Evolutionary conservation across 371 early-diverging fungal species (phyloP), one percentile per base, ranked within the genome.

Genomic region (Lichtheimia ramosa): DNA sequence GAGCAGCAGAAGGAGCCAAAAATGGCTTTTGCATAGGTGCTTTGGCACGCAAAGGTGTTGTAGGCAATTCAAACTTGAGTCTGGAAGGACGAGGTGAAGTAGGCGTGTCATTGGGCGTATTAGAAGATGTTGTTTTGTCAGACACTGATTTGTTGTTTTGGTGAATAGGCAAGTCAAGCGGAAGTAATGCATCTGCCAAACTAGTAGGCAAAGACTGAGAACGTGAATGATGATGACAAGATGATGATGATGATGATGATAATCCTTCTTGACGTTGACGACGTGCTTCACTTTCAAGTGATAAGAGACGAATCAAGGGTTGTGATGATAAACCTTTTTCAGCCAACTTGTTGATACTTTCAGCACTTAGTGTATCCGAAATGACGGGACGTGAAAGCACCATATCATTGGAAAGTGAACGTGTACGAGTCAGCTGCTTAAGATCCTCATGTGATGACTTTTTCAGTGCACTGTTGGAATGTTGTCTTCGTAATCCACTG

Each of bases 291-390:
- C 65, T 64, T 51, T 64, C 66, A 39, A 62, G 34, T 16, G 66
- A 66, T n/a, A 62, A 52, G n/a, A 71, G 62, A 50, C 64, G 65
- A 48, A 67, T 65, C 23, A 65, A 43, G 2, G 65, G 60, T 40
- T 69, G 70, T 15, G 63, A 54, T 1, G 67, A 67, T 24, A 59
- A 48, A 3, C 59, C 65, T 50, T 51, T 56, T 12, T 27, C 41
- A 4, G 65, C 52, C 21, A 48, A 50, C 43, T 58, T 56, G 46
- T 59, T 56, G 49, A 62, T 54, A 39, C 48, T 58, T 24, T 54
- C 52, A 34, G 50, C 51, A n/a, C 58, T 54, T 1, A 54, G 43
- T 14, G 46, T 54, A 16, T 57, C 58, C 18, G 58, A 55, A 42
- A 57, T 56, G 7, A 57, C 12, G 7, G 56, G 43, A 16, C 57